These are phyloP conservation scores for Bolboschoenoplectus hybrid DNA, from an alignment of 202 grass and related monocot genomes.

Conservation along the genomic window DNA sequence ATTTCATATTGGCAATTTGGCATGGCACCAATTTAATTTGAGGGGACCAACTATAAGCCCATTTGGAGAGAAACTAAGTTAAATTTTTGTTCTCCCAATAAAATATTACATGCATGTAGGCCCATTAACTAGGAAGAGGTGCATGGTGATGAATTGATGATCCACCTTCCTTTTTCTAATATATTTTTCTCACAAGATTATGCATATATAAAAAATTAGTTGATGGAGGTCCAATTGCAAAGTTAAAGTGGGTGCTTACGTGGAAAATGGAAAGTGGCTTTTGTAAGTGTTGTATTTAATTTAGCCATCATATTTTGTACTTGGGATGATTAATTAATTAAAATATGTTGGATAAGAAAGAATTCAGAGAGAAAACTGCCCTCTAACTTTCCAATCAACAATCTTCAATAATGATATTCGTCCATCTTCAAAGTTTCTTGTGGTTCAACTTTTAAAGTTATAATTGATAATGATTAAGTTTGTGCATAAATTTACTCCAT, in stretches of 20 bases:
- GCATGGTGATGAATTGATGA: neutral
- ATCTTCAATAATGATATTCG: no score
- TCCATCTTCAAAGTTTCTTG: no score
- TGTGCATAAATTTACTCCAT: no score
- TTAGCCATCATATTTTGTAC: neutral
- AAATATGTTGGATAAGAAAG: neutral
- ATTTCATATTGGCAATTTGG: slow-evolving; percentile 3
- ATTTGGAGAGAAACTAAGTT: neutral
- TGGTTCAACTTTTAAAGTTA: no score
- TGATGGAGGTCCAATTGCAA: slow-evolving; percentile 6
- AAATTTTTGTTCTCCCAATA: neutral
- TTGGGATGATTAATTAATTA: neutral
- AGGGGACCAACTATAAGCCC: slow-evolving; percentile 1
- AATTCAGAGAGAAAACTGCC: no score
- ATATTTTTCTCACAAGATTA: neutral
- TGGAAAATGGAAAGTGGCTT: neutral
- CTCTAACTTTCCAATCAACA: no score
- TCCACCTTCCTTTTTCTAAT: neutral
- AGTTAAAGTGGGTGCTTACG: neutral
- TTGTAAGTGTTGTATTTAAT: neutral
- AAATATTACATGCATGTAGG: neutral
- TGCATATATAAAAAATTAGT: neutral
- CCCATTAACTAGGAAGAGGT: neutral
- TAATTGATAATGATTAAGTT: no score
- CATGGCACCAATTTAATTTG: neutral